Evolutionary conservation across 192 early-diverging fungal species (phyloP), one percentile per base, ranked within the genome.

Genomic region (Backusella circina): DNA sequence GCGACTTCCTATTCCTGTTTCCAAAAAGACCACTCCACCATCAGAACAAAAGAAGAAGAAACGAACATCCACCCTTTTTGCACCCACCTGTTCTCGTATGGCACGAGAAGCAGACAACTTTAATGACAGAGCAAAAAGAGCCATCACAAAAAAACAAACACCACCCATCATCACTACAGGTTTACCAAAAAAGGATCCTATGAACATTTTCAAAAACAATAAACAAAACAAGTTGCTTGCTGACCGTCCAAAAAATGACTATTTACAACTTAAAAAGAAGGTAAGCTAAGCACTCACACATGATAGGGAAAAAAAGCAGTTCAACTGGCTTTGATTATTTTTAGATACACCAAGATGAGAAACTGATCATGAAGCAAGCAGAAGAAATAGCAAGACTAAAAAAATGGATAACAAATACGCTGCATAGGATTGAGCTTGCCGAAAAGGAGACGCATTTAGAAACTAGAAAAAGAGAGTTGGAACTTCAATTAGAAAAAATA

Each of bases 31-130:
- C n/a, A 30, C 36, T 39, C n/a, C 9, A 32, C 28, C 13, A 70
- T 18, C 41, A 70, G 26, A 70, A 28, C n/a, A n/a, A n/a, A 70
- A 70, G 26, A 70, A 47, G 37, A 44, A 44, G 39, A 67, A 67
- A 16, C 33, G 33, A 67, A 33, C 31, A 67, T 70, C 69, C 5
- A 70, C 35, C 30, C 39, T 70, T 18, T 70, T 70, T 47, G 33
- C 69, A 37, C 26, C 67, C 39, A 69, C 69, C 44, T 70, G 69
- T 47, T 70, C 69, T 44, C 69, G 69, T 70, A 70, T 35, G 69
- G 69, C 69, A 26, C 69, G 39, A 37, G 69, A 70, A 70, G 26
- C 21, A 70, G 39, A 41, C 16, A 70, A 70, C 69, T 70, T 30
- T 70, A 70, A 70, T 18, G 28, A 70, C 13, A 37, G 69, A 70